These are phyloP conservation scores for Fonsecaea multimorphosa DNA, from an alignment of 2,329 filamentous ascomycete genomes.

Conservation along the genomic window DNA sequence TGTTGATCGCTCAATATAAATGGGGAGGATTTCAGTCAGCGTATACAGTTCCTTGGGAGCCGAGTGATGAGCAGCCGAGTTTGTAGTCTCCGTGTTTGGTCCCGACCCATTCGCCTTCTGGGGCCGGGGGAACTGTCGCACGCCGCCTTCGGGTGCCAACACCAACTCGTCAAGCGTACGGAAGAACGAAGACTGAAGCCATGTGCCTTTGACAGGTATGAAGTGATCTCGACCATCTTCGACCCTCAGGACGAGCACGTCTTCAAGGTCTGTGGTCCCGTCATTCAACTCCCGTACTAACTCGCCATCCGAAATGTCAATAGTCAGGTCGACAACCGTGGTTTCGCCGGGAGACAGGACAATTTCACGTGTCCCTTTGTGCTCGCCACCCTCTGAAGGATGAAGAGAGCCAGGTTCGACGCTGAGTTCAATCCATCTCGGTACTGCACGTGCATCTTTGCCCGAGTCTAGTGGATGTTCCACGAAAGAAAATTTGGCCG, in stretches of 20 bases:
- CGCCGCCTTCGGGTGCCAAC: conserved; percentile 76
- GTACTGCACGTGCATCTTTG: conserved; percentile 45
- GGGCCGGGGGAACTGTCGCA: conserved; percentile 69
- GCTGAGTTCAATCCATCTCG: conserved; percentile 73
- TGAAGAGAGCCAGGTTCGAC: conserved; percentile 57
- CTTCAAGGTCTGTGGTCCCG: conserved; percentile 70
- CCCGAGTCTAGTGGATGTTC: conserved; percentile 52
- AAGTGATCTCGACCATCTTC: conserved; percentile 88
- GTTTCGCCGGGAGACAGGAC: conserved; percentile 86
- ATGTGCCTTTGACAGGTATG: conserved; percentile 76
- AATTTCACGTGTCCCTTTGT: conserved; percentile 54
- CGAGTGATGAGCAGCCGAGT: conserved; percentile 62
- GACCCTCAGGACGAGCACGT: conserved; percentile 86
- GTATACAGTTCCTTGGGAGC: conserved; percentile 88
- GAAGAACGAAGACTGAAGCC: conserved; percentile 82
- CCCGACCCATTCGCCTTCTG: conserved; percentile 43
- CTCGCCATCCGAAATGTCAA: conserved; percentile 68
- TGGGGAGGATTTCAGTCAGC: conserved; percentile 79
- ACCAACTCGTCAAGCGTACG: conserved; percentile 88
- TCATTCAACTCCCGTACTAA: conserved; percentile 75
- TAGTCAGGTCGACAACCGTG: conserved; percentile 70
- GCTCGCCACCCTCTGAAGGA: conserved; percentile 37
- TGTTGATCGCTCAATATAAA: conserved; percentile 62
- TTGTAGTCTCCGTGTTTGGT: conserved; percentile 29
- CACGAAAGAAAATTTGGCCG: conserved; percentile 80